Evolutionary conservation across 176 grass and related monocot species (phyloP), one percentile per base, ranked within the genome.

Genomic region (Triticum urartu): DNA sequence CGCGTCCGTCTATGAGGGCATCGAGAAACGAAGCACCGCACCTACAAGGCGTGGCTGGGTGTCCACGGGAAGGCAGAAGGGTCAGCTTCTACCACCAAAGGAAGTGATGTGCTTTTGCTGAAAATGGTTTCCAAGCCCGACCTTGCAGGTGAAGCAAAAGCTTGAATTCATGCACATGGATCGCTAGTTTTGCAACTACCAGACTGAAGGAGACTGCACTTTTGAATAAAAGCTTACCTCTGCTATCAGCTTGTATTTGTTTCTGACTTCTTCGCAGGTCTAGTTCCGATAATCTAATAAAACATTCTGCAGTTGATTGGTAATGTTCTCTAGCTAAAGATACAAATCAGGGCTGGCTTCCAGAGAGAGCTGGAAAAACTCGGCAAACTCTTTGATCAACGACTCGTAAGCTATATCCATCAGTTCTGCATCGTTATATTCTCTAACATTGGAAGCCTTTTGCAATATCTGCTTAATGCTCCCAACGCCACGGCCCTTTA

Each of bases 341-440:
- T 83, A 36, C 10, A 52, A 82, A 56, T 76, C 38, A 34, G 79
- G 24, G 22, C 64, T 88, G 30, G 70, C n/a, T 24, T 91, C 75
- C 11, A 98, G 9, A 68, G 86, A 89, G 45, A 98, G 67, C 10
- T 94, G 76, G 64, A 95, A 95, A 86, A 95, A 17, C 79, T 95
- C 78, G 17, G 84, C 62, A 82, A 95, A 98, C 88, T 92, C 86
- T 88, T 87, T 72, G 11, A 88, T 59, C 87, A 95, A 64, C n/a
- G 86, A 92, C 18, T 88, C 72, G 73, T 95, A 86, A 33, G 82
- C 66, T 15, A 80, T 67, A 72, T 94, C 94, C 66, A 92, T 90
- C 68, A 95, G 79, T 15, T 18, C 45, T 50, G 63, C 24, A 76
- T 90, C 91, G 20, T 89, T 80, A 1, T 68, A 76, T 38, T 78